These are phyloP conservation scores for Ilyonectria destructans DNA, from an alignment of 2,329 filamentous ascomycete genomes.

Conservation along the genomic window DNA sequence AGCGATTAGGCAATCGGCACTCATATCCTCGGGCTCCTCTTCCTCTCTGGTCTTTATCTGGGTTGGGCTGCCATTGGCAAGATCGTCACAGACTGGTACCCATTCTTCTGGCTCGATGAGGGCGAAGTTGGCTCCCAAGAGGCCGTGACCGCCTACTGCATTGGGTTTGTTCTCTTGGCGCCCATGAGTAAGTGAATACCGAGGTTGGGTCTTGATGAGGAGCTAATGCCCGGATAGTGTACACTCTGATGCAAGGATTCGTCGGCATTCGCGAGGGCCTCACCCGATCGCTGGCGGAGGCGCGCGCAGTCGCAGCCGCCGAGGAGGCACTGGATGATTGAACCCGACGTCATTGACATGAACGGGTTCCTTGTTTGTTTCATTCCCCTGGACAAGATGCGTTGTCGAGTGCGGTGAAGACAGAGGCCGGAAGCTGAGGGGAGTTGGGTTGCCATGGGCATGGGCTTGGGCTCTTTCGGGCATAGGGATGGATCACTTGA, in stretches of 20 bases:
- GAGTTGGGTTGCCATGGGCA: background rate
- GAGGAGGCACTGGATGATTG: conserved; percentile 44
- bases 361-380: background rate
- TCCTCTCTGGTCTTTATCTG: conserved; percentile 63
- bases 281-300: conserved; percentile 47
- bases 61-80: conserved; percentile 66
- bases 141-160: conserved; percentile 61
- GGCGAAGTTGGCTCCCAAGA: conserved; percentile 60
- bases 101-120: conserved; percentile 69
- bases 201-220: background rate
- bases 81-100: conserved; percentile 60
- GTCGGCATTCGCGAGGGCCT: conserved; percentile 65
- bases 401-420: background rate
- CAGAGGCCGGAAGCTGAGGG: background rate
- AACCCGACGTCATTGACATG: conserved; percentile 7
- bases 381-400: background rate
- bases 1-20: conserved; percentile 60
- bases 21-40: conserved; percentile 61
- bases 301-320: conserved; percentile 45
- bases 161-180: conserved; percentile 62
- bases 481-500: conserved; percentile 5
- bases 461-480: conserved; percentile 1
- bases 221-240: conserved; percentile 57
- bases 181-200: conserved; percentile 60
- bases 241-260: conserved; percentile 66